Evolutionary conservation across 2,329 filamentous ascomycete species (phyloP), one percentile per base, ranked within the genome.

Genomic region (Falciphora oryzae): DNA sequence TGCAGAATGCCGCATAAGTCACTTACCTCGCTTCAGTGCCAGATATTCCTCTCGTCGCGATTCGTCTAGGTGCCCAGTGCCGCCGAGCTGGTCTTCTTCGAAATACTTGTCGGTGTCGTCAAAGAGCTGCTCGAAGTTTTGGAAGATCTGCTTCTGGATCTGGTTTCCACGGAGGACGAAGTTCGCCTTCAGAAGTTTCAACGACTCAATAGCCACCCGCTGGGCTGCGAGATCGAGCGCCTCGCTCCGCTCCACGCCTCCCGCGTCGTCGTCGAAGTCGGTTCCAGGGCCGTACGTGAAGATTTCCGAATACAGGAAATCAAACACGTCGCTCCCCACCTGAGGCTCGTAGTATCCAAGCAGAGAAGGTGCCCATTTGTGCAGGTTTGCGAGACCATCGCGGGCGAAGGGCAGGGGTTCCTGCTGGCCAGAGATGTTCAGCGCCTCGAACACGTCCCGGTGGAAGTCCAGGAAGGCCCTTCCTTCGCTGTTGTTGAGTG

Each of bases 331-430:
- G 8, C 66, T 68, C 62, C 79, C 77, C 22, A 84, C 77, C 3
- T 71, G 68, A 6, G 72, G 66, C 61, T 85, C 81, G 29, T 75
- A 76, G 67, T 80, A 82, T 10, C 76, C 79, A 38, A 87, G 73
- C 29, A 86, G 71, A 29, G 76, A 75, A 1, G 85, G 84, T 5
- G 75, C 80, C 84, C 84, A 87, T n/a, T 73, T 68, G 0, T 80
- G 77, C 29, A 81, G 59, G 59, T 71, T 69, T 25, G 72, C 69
- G 62, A 77, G 56, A 25, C 72, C 68, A 32, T 63, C 56, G 13
- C 22, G 31, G 56, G 62, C 56, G 31, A 38, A 63, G 25, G 56
- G n/a, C 18, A 18, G 35, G 6, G 57, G 27, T 58, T 62, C 59
- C 56, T 65, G 31, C 1, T 62, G 27, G 2, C 64, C 60, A 5